These are phyloP conservation scores for Calonectria pteridis DNA, from an alignment of 2,329 filamentous ascomycete species.

Conservation along the genomic window DNA sequence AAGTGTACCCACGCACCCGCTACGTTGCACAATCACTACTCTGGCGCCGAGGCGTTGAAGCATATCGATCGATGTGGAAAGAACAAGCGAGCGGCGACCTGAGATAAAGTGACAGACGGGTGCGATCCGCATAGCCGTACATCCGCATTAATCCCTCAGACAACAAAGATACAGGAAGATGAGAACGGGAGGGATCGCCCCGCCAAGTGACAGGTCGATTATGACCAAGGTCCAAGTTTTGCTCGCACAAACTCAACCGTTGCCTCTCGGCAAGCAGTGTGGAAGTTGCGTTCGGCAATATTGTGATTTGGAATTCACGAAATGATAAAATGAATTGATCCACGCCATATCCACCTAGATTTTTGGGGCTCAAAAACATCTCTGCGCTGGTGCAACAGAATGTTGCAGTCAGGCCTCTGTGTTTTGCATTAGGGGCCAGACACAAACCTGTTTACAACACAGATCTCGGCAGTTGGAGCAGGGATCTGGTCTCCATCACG, in stretches of 20 bases:
- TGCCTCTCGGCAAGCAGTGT: background rate
- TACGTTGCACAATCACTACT: background rate
- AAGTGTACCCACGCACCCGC: background rate
- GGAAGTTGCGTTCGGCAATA: background rate
- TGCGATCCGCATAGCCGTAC: background rate
- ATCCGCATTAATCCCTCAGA: too few relatives aligned
- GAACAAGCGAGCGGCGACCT: background rate
- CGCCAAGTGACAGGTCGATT: background rate
- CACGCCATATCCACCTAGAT: background rate
- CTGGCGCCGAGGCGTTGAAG: background rate
- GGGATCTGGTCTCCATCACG: conserved; percentile 21
- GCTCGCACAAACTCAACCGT: background rate
- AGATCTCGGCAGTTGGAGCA: conserved; percentile 21
- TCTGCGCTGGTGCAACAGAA: background rate
- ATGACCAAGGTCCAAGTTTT: background rate
- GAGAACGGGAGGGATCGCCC: background rate
- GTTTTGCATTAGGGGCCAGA: background rate
- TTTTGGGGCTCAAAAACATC: background rate
- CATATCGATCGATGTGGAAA: background rate
- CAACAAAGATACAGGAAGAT: background rate
- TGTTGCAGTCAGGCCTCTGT: background rate
- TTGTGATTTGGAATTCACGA: background rate
- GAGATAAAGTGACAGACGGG: too few relatives aligned
- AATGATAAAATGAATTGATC: background rate
- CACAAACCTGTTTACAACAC: too few relatives aligned